Conservation (phyloP, 2,329 filamentous ascomycete species). For the Aspergillus amoenus region DNA sequence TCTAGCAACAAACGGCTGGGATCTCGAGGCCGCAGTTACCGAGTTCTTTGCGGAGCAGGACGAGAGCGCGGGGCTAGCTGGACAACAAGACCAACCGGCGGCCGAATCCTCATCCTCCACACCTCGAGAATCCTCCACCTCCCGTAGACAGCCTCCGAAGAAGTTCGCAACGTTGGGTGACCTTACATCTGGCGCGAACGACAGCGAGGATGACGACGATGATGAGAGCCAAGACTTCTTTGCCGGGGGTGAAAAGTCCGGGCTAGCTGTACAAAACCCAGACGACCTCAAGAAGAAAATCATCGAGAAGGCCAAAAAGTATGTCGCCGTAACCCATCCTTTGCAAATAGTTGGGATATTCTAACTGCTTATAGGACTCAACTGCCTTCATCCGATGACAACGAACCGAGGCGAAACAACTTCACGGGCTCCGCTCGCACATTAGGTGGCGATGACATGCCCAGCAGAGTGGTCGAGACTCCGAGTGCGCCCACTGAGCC, state of each 20-base stretch:
- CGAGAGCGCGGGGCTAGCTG: slow-evolving; percentile 31
- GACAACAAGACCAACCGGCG: slow-evolving; percentile 33
- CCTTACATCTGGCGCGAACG: slow-evolving; percentile 39
- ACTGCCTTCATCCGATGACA: slow-evolving; percentile 42
- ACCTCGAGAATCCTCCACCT: slow-evolving; percentile 29
- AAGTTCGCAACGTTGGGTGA: slow-evolving; percentile 51
- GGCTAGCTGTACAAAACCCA: slow-evolving; percentile 66
- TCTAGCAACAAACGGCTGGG: slow-evolving; percentile 65
- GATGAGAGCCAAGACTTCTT: slow-evolving; percentile 59
- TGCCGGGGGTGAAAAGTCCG: slow-evolving; percentile 66
- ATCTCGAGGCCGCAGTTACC: slow-evolving; percentile 62
- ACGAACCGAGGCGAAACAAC: slow-evolving; percentile 41
- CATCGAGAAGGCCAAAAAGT: slow-evolving; percentile 47
- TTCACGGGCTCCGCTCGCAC: slow-evolving; percentile 64
- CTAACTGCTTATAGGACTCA: slow-evolving; percentile 28
- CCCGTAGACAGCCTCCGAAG: slow-evolving; percentile 38
- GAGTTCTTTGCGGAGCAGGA: slow-evolving; percentile 58
- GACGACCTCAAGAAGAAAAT: slow-evolving; percentile 55
- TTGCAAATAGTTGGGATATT: not conserved
- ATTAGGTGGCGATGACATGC: slow-evolving; percentile 64
- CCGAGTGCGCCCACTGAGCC: slow-evolving; percentile 42
- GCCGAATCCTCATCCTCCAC: slow-evolving; percentile 31
- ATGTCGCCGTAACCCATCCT: slow-evolving; percentile 4
- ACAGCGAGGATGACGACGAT: slow-evolving; percentile 52
- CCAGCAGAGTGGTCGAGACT: slow-evolving; percentile 57